A percentile compares a stretch with the other conserved stretches of the same genome.
These are phyloP conservation scores for Phoenix roebelenii DNA, from an alignment of 176 grass and related monocot genomes.

Conservation along the genomic window DNA sequence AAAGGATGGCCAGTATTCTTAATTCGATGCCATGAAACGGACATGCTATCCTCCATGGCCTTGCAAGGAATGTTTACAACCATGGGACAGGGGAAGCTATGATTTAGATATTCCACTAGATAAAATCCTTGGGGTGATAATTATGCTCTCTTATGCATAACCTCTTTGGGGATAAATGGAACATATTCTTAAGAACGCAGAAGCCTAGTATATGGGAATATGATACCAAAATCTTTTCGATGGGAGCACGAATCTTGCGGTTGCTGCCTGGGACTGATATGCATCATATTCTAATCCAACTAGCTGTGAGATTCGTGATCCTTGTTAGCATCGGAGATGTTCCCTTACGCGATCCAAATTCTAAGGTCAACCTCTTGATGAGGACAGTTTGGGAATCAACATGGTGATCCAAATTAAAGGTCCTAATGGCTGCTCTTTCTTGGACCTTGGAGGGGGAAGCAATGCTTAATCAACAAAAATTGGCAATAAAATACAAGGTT, in stretches of 20 bases:
- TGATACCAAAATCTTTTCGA: neutral
- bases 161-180: slow-evolving; percentile 5
- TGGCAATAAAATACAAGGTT: slow-evolving; percentile 37
- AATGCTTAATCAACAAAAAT: neutral
- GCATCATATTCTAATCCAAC: slow-evolving; percentile 9
- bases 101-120: neutral
- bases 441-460: slow-evolving; percentile 1
- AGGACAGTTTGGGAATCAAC: slow-evolving; percentile 9
- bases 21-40: no score
- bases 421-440: slow-evolving; percentile 6
- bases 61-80: slow-evolving; percentile 28
- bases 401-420: neutral
- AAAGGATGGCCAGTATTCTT: no score
- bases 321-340: no score
- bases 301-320: slow-evolving; percentile 15
- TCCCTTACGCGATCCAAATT: slow-evolving; percentile 4
- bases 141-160: slow-evolving; percentile 33
- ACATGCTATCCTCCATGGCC: neutral
- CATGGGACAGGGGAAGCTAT: slow-evolving; percentile 9
- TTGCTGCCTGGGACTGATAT: neutral
- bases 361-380: slow-evolving; percentile 32
- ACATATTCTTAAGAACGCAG: slow-evolving; percentile 25
- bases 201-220: slow-evolving; percentile 12
- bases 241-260: neutral
- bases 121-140: slow-evolving; percentile 10